Conservation (phyloP, 2,329 filamentous ascomycete genomes). For the Xylogone sp. region DNA sequence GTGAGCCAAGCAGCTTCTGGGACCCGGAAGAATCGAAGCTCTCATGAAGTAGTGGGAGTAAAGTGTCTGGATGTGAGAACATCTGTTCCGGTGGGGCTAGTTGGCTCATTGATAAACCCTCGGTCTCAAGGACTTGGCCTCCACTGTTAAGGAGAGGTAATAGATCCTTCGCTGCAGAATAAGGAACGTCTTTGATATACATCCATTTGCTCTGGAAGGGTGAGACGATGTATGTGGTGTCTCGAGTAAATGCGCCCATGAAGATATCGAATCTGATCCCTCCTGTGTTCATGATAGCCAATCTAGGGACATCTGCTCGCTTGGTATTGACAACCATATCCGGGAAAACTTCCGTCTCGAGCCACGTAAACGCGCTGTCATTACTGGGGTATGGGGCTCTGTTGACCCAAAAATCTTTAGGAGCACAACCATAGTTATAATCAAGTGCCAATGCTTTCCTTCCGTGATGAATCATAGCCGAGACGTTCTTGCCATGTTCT, state of each 20-base stretch:
- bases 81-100: constrained; percentile 28
- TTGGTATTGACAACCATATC: constrained; percentile 55
- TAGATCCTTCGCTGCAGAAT: constrained; percentile 67
- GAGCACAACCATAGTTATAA: constrained; percentile 76
- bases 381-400: constrained; percentile 69
- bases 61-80: constrained; percentile 10
- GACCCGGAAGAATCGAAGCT: constrained; percentile 6
- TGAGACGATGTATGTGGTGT: constrained; percentile 80
- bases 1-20: constrained; percentile 31
- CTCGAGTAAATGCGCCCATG: constrained; percentile 83
- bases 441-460: constrained; percentile 70
- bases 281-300: constrained; percentile 84
- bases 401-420: constrained; percentile 76
- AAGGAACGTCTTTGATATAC: constrained; percentile 78
- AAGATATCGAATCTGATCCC: constrained; percentile 95
- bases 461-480: constrained; percentile 63
- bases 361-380: constrained; percentile 77
- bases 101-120: constrained; percentile 23
- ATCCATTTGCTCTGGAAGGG: constrained; percentile 80
- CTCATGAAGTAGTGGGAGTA: not conserved
- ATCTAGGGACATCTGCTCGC: constrained; percentile 56
- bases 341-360: constrained; percentile 72
- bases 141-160: constrained; percentile 54
- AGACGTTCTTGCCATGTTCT: constrained; percentile 68
- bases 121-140: constrained; percentile 38